phyloP scores from a whole-genome alignment of 2,329 filamentous ascomycete species.

The Trichothecium roseum region DNA sequence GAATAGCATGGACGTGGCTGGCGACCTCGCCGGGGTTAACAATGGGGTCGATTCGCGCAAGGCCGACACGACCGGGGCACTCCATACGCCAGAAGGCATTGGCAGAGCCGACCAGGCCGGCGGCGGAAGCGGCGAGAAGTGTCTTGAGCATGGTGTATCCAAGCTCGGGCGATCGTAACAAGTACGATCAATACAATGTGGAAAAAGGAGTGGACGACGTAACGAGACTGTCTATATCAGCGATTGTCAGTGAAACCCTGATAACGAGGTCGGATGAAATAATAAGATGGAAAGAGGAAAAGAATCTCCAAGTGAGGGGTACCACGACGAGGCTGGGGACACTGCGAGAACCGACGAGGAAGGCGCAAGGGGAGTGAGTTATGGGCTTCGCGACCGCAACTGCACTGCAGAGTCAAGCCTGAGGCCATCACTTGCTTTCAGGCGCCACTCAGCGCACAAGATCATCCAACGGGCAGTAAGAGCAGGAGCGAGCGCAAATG shows the following conservation, averaged over 20 bases:
- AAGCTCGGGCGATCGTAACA: conserved; percentile 11
- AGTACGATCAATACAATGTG: conserved; percentile 3
- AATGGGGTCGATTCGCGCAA: conserved; percentile 70
- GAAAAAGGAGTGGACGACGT: conserved; percentile 23
- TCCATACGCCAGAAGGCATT: conserved; percentile 85
- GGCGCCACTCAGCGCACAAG: too few relatives aligned
- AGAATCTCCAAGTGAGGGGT: not conserved
- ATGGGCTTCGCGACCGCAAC: too few relatives aligned
- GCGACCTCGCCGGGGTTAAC: conserved; percentile 50
- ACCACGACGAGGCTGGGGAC: too few relatives aligned
- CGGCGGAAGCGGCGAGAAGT: conserved; percentile 18
- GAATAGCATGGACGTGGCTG: conserved; percentile 62
- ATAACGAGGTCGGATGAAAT: not conserved
- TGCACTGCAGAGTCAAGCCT: too few relatives aligned
- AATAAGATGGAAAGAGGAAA: not conserved
- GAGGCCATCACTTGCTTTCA: too few relatives aligned
- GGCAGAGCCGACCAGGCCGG: conserved; percentile 26
- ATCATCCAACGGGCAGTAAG: too few relatives aligned
- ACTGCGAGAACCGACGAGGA: not conserved
- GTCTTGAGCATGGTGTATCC: conserved; percentile 23
- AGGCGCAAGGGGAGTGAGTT: too few relatives aligned
- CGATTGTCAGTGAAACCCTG: conserved; percentile 10
- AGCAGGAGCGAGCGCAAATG: too few relatives aligned
- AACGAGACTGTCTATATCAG: conserved; percentile 20
- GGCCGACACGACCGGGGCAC: conserved; percentile 59